phyloP scores from a whole-genome alignment of 768 basidiomycete species.

The Dacryopinax spathularia region DNA sequence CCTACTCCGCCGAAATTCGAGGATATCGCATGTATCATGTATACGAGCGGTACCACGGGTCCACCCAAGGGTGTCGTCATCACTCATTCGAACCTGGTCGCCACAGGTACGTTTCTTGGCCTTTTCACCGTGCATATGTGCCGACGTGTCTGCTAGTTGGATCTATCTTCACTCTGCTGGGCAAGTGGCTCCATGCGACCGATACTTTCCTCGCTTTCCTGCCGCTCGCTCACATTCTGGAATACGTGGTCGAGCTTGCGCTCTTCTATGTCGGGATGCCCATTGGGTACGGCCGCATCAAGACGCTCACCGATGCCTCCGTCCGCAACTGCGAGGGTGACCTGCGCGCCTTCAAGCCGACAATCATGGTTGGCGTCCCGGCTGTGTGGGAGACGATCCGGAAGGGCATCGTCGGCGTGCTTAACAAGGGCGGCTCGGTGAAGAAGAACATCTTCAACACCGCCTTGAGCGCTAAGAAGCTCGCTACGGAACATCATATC shows the following conservation, averaged over 20 bases:
- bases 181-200: conserved; percentile 30
- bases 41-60: conserved; percentile 83
- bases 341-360: conserved; percentile 63
- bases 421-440: conserved; percentile 49
- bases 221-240: conserved; percentile 87
- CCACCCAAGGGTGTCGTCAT: conserved; percentile 89
- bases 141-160: conserved; percentile 33
- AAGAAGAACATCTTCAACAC: conserved; percentile 69
- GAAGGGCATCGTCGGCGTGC: conserved; percentile 79
- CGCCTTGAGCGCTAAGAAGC: conserved; percentile 62
- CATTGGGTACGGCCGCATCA: conserved; percentile 80
- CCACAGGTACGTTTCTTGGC: conserved; percentile 31
- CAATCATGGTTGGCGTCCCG: conserved; percentile 90
- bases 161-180: conserved; percentile 58
- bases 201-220: conserved; percentile 82
- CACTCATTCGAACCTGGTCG: conserved; percentile 72
- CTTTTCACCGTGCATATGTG: background rate
- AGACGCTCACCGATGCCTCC: conserved; percentile 90
- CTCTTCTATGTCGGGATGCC: conserved; percentile 65
- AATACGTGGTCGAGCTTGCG: conserved; percentile 80
- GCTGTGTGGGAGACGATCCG: conserved; percentile 95
- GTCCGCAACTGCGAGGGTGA: conserved; percentile 83
- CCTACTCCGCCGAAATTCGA: conserved; percentile 35
- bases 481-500: conserved; percentile 29
- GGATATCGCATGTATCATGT: conserved; percentile 58